phyloP scores from a whole-genome alignment of 768 basidiomycete genomes.

The Obba rivulosa region DNA sequence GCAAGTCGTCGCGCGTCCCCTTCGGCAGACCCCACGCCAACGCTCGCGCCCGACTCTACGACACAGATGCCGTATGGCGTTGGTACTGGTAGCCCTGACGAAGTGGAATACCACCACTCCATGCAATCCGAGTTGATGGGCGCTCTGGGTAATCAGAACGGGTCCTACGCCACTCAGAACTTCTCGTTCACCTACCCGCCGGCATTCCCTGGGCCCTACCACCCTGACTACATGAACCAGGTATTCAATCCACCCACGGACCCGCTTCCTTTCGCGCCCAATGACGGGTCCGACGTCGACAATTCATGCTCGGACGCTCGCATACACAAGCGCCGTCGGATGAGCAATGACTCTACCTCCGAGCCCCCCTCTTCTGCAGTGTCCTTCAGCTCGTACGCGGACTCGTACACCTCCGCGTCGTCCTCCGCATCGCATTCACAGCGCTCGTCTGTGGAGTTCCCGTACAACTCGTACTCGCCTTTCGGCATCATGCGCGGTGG shows the following conservation, averaged over 20 bases:
- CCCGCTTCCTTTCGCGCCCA: slow-evolving; percentile 47
- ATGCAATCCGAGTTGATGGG: slow-evolving; percentile 49
- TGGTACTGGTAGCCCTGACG: slow-evolving; percentile 7
- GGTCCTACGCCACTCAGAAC: slow-evolving; percentile 11
- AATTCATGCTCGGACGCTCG: slow-evolving; percentile 31
- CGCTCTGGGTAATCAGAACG: slow-evolving; percentile 34
- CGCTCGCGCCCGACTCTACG: slow-evolving; percentile 65
- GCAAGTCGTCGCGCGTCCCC: slow-evolving; percentile 73
- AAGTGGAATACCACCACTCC: slow-evolving; percentile 35
- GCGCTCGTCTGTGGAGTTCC: slow-evolving; percentile 58
- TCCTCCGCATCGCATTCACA: slow-evolving; percentile 55
- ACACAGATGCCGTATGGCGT: slow-evolving; percentile 52
- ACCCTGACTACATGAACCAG: slow-evolving; percentile 64
- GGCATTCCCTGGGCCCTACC: slow-evolving; percentile 65
- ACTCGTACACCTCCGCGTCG: slow-evolving; percentile 49
- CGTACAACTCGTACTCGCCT: slow-evolving; percentile 50
- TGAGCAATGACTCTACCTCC: slow-evolving; percentile 53
- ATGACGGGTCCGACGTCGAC: slow-evolving; percentile 38
- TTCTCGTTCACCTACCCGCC: slow-evolving; percentile 34
- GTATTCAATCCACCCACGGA: slow-evolving; percentile 40
- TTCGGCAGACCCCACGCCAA: slow-evolving; percentile 49
- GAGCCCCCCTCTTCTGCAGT: slow-evolving; percentile 57
- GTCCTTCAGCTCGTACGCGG: slow-evolving; percentile 56
- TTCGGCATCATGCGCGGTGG: slow-evolving; percentile 50
- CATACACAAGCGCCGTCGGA: slow-evolving; percentile 60